Evolutionary conservation across 164 flowering plant genomes (phyloP), one percentile per base, ranked within the genome.

Genomic region (Amborella trichopoda): DNA sequence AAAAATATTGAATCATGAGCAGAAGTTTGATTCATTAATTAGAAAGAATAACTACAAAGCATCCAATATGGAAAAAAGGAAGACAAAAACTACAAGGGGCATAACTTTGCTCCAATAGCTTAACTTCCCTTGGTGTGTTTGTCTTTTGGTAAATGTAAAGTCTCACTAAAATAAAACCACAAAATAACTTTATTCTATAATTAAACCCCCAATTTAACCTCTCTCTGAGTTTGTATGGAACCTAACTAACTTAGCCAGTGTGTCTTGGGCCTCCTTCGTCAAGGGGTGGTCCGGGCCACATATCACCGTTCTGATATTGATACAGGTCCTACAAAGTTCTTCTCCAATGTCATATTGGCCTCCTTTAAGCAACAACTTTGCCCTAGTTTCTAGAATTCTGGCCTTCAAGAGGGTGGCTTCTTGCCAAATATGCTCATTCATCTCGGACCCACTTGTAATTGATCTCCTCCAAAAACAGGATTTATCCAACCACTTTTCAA

Each of bases 391-490:
- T 4, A 91, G 54, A 43, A 91, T 83, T n/a, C 79, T 71, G 20
- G 99, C 94, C 64, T 84, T 70, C 44, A 74, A 56, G 6, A 86
- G 57, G 2, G 90, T 89, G n/a, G 84, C 67, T 37, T 91, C 93
- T 59, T 87, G 93, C 96, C 99, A 91, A 12, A 91, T 73, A 50
- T 46, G 70, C 3, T 94, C 94, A 59, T 83, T 81, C 58, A 87
- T 49, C 74, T 87, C 94, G 2, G 98, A 91, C 36, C 51, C 71
- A 1, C 87, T 78, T 48, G 73, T 77, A 17, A 74, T 59, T 0
- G 96, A 78, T 44, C 63, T 68, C 27, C 48, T 41, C 89, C 98
- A 91, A 52, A 96, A 87, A 4, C 74, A 65, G 23, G 94, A 78
- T 51, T 61, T 72, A 44, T 81, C 81, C 52, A 90, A 49, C 89